Evolutionary conservation across 768 basidiomycete genomes (phyloP).

Genomic region (Lentinula aciculospora): DNA sequence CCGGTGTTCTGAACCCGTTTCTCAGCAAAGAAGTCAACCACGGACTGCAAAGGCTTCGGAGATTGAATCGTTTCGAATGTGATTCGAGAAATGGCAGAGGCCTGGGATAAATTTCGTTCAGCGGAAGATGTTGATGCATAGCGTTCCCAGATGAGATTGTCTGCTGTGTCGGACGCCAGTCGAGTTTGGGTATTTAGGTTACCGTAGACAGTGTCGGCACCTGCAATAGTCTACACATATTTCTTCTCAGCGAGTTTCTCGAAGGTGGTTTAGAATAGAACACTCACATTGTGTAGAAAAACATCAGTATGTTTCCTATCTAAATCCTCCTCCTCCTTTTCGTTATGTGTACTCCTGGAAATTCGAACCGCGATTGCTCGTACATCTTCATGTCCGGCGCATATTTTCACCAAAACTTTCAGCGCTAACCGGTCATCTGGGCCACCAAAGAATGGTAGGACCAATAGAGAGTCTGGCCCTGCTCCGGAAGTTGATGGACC

Average conservation of each 20-base stretch:
- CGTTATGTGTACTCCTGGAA: constrained; percentile 27
- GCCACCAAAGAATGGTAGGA: constrained; percentile 91
- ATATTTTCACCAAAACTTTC: constrained; percentile 76
- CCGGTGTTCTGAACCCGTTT: constrained; percentile 20
- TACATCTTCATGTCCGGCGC: constrained; percentile 43
- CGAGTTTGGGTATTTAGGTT: constrained; percentile 55
- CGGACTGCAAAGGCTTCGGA: constrained; percentile 48
- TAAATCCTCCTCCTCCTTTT: constrained; percentile 25
- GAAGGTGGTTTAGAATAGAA: not conserved
- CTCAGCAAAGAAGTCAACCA: constrained; percentile 36
- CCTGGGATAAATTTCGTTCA: constrained; percentile 20
- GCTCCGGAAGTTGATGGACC: constrained; percentile 30
- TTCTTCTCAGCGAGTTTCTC: not conserved
- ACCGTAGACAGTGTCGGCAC: constrained; percentile 72
- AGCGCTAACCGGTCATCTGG: constrained; percentile 89
- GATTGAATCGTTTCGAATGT: constrained; percentile 49
- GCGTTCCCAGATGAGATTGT: constrained; percentile 70
- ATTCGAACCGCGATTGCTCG: constrained; percentile 74
- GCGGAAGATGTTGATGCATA: constrained; percentile 34
- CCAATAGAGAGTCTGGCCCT: constrained; percentile 47
- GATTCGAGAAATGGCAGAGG: constrained; percentile 54
- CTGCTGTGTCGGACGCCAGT: constrained; percentile 77
- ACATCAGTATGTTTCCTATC: constrained; percentile 22
- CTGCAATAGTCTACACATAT: constrained; percentile 34
- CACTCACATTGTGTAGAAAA: constrained; percentile 1